phyloP scores from a whole-genome alignment of 768 basidiomycete genomes.

The Rhodotorula graminis region DNA sequence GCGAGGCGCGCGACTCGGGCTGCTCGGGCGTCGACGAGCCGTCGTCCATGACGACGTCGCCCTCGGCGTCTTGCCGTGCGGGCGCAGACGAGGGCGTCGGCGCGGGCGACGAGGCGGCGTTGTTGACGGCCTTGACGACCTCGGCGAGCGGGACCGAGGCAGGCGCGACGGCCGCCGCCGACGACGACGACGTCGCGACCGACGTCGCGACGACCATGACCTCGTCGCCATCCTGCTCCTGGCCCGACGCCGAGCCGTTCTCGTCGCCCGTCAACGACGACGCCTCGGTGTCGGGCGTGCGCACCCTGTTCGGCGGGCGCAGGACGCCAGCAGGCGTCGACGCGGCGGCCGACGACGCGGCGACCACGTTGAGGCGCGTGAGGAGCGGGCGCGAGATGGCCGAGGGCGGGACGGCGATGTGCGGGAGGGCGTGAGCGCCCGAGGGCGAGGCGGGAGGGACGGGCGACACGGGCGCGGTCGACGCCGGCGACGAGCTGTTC shows the following conservation, averaged over 20 bases:
- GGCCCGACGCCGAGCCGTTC: conserved; percentile 62
- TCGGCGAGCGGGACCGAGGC: conserved; percentile 28
- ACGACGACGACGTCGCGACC: background rate
- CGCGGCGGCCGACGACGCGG: conserved; percentile 13
- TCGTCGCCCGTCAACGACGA: conserved; percentile 34
- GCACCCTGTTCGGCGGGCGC: conserved; percentile 15
- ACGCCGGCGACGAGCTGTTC: background rate
- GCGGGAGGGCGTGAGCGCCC: background rate
- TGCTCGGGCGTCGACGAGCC: conserved; percentile 16
- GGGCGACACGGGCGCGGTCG: conserved; percentile 7
- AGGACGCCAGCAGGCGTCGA: background rate
- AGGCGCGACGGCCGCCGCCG: background rate
- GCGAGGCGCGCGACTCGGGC: background rate
- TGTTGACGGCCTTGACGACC: conserved; percentile 28
- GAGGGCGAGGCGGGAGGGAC: background rate
- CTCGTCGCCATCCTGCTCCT: conserved; percentile 26
- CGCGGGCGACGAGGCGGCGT: background rate
- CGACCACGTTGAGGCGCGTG: conserved; percentile 29
- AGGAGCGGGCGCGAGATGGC: conserved; percentile 17
- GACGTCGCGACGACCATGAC: conserved; percentile 9
- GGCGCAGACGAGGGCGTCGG: conserved; percentile 47
- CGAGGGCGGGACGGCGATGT: conserved; percentile 2
- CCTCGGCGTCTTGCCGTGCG: conserved; percentile 34
- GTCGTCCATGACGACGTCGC: conserved; percentile 44
- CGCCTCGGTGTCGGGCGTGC: conserved; percentile 33